Percentiles rank a stretch among this genome's conserved stretches.
Conservation (phyloP, 108 stramenopile genomes). For the Chaetoceros muelleri region DNA sequence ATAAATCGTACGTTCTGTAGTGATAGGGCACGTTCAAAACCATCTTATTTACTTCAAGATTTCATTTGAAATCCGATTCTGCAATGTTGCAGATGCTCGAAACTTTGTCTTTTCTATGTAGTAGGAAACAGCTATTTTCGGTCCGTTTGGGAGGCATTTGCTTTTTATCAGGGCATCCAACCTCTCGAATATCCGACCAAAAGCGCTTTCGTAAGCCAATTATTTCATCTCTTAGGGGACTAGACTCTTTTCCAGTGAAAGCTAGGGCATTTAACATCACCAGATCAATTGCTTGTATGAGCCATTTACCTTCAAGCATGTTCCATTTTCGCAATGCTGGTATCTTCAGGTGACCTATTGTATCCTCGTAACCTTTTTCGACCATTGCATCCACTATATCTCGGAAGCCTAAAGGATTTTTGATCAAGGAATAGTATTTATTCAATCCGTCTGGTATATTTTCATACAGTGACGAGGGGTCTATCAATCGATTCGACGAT, state of each 20-base stretch:
- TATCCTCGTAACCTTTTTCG: constrained; percentile 12
- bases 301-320: constrained; percentile 49
- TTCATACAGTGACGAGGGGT: background rate
- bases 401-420: constrained; percentile 49
- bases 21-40: background rate
- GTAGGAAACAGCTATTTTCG: background rate
- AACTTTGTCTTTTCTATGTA: too few relatives aligned
- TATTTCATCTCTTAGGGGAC: background rate
- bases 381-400: constrained; percentile 38
- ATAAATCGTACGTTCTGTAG: background rate
- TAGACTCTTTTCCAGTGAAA: constrained; percentile 24
- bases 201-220: background rate
- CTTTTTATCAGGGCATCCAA: background rate
- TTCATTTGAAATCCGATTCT: too few relatives aligned
- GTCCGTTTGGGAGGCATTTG: background rate
- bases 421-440: constrained; percentile 27
- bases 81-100: too few relatives aligned
- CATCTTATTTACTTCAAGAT: too few relatives aligned
- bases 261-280: constrained; percentile 58
- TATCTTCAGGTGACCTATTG: constrained; percentile 20
- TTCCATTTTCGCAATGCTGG: constrained; percentile 35
- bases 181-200: background rate
- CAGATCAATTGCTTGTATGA: constrained; percentile 60
- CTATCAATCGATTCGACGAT: constrained; percentile 28
- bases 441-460: background rate